A percentile compares a stretch with the other conserved stretches of the same genome.
Conservation (phyloP, 495 filamentous ascomycete species). For the Penicillium coprophilum region DNA sequence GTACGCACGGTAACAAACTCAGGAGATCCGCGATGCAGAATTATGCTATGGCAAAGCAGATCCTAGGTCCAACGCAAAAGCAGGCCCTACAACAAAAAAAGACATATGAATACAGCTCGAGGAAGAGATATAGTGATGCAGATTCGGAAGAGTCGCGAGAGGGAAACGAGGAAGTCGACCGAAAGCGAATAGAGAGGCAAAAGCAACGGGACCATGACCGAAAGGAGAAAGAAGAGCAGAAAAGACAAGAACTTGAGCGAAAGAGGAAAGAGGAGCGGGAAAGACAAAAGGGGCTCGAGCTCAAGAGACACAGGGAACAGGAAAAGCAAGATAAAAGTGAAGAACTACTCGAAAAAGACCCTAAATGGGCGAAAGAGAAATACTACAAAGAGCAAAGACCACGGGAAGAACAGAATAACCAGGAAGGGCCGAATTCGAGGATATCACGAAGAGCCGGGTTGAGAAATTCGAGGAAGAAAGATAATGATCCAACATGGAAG, state of each 20-base stretch:
- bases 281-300: not conserved
- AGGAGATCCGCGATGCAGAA: not conserved
- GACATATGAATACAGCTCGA: not conserved
- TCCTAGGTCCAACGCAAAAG: not conserved
- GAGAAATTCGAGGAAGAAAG: conserved; percentile 3
- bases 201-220: not conserved
- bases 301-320: not conserved
- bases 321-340: not conserved
- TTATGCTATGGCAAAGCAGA: not conserved
- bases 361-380: not conserved
- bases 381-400: not conserved
- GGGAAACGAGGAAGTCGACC: not conserved
- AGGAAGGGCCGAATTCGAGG: not conserved
- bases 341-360: not conserved
- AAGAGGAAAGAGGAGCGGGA: not conserved
- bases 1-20: not conserved
- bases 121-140: not conserved
- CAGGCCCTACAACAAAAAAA: not conserved
- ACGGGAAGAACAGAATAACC: not conserved
- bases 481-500: conserved; percentile 5
- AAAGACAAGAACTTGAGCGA: not conserved
- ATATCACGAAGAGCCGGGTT: not conserved
- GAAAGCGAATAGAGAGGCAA: not conserved
- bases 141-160: not conserved
- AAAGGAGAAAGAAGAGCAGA: not conserved